A percentile compares a stretch with the other conserved stretches of the same genome.
phyloP scores from a whole-genome alignment of 1,139 yeast genomes.

The Suhomyces bribrorum region DNA sequence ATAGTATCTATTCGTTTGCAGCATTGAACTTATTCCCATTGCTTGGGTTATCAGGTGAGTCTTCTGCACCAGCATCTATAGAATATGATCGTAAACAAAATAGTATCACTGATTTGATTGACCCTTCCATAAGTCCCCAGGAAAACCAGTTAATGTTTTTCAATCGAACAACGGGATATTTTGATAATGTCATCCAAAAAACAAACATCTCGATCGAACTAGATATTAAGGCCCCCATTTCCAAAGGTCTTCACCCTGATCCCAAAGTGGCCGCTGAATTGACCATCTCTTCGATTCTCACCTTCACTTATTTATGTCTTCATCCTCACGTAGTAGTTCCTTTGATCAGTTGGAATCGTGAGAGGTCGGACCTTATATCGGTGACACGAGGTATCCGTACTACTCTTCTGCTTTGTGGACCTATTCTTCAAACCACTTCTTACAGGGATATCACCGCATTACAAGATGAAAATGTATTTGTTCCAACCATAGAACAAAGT shows the following conservation, averaged over 20 bases:
- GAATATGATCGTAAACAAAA: background rate
- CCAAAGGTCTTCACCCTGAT: background rate
- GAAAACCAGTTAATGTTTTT: constrained; percentile 10
- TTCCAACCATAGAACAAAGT: constrained; percentile 2
- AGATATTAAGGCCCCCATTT: background rate
- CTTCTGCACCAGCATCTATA: background rate
- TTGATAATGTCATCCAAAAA: constrained; percentile 19
- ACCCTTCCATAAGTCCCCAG: background rate
- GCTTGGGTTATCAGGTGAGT: constrained; percentile 13
- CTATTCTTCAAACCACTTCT: background rate
- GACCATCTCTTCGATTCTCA: constrained; percentile 24
- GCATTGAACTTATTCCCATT: constrained; percentile 24
- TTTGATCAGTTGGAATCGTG: constrained; percentile 24
- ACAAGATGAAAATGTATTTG: background rate
- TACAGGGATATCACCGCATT: constrained; percentile 1
- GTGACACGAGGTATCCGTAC: constrained; percentile 22
- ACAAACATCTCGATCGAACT: constrained; percentile 7
- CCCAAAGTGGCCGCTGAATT: constrained; percentile 23
- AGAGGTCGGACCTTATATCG: constrained; percentile 24
- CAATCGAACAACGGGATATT: constrained; percentile 26
- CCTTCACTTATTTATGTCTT: constrained; percentile 31
- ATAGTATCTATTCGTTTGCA: constrained; percentile 26
- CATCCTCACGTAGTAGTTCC: constrained; percentile 36
- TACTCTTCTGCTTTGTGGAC: constrained; percentile 7
- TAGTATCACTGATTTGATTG: background rate